Percentiles rank a stretch among this genome's conserved stretches.
Evolutionary conservation across 2,329 filamentous ascomycete species (phyloP).

Genomic region (Myriosclerotinia curreyana): DNA sequence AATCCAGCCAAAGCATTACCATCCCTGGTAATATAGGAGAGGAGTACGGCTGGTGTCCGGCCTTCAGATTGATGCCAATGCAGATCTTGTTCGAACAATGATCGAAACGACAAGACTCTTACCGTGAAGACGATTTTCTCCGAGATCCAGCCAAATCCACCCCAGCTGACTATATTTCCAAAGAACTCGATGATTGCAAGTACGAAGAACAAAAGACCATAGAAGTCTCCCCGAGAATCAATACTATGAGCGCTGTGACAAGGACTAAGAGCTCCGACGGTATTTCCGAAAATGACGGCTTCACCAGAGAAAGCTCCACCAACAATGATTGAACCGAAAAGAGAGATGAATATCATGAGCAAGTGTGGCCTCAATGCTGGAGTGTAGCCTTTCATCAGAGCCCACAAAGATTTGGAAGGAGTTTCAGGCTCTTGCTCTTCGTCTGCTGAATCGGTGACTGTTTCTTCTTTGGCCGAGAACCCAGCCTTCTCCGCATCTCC

Average conservation of each 20-base stretch:
- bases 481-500: constrained; percentile 1
- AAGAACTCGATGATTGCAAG: constrained; percentile 57
- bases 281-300: constrained; percentile 54
- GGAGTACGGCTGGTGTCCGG: constrained; percentile 58
- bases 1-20: constrained; percentile 64
- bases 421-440: constrained; percentile 25
- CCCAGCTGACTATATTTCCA: constrained; percentile 58
- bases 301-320: constrained; percentile 53
- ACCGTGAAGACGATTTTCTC: constrained; percentile 65
- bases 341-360: constrained; percentile 38
- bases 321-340: constrained; percentile 51
- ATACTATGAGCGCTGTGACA: constrained; percentile 39
- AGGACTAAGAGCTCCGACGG: constrained; percentile 50
- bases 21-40: constrained; percentile 69
- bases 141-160: constrained; percentile 52
- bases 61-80: constrained; percentile 69
- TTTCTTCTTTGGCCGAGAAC: constrained; percentile 10
- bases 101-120: constrained; percentile 51
- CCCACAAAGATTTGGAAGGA: constrained; percentile 26
- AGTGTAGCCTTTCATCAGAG: constrained; percentile 22
- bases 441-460: constrained; percentile 1
- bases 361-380: constrained; percentile 23
- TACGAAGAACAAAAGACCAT: constrained; percentile 47
- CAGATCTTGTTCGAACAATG: constrained; percentile 62
- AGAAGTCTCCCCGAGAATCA: constrained; percentile 39